phyloP scores from a whole-genome alignment of 768 basidiomycete genomes.

The Psilocybe cyanescens region DNA sequence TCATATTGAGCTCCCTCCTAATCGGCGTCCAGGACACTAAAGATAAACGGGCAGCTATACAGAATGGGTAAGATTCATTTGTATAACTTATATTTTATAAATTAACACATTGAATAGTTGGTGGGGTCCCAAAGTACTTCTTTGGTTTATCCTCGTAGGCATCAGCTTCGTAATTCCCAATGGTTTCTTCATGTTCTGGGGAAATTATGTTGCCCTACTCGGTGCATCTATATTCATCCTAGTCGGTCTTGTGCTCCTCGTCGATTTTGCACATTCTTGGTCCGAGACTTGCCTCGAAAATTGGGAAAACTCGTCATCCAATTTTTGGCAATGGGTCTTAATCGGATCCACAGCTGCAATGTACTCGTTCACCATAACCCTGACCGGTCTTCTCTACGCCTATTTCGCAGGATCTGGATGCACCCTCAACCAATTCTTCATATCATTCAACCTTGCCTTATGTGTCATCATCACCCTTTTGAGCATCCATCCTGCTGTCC shows the following conservation, averaged over 20 bases:
- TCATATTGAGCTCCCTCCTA: constrained; percentile 76
- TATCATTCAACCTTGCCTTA: constrained; percentile 89
- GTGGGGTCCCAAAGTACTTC: constrained; percentile 97
- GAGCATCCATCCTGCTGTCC: constrained; percentile 84
- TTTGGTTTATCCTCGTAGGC: constrained; percentile 83
- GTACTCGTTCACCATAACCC: constrained; percentile 82
- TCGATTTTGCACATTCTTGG: constrained; percentile 99
- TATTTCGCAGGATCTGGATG: constrained; percentile 91
- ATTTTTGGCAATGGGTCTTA: constrained; percentile 95
- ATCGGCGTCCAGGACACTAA: constrained; percentile 89
- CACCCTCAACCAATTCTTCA: constrained; percentile 95
- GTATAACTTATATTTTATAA: neutral
- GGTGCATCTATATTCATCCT: constrained; percentile 96
- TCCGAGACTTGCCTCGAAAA: constrained; percentile 96
- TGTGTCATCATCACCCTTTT: constrained; percentile 79
- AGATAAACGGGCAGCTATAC: constrained; percentile 91
- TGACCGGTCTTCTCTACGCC: constrained; percentile 88
- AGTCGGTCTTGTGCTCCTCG: constrained; percentile 93
- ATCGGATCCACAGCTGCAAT: constrained; percentile 90
- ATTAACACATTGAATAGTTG: constrained; percentile 54
- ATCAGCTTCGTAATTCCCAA: constrained; percentile 96
- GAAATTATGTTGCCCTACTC: constrained; percentile 88
- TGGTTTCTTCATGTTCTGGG: constrained; percentile 98
- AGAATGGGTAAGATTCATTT: constrained; percentile 80
- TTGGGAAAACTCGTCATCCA: constrained; percentile 87